Evolutionary conservation across 768 basidiomycete species (phyloP), one percentile per base, ranked within the genome.

Genomic region (Sistotremastrum suecicum): DNA sequence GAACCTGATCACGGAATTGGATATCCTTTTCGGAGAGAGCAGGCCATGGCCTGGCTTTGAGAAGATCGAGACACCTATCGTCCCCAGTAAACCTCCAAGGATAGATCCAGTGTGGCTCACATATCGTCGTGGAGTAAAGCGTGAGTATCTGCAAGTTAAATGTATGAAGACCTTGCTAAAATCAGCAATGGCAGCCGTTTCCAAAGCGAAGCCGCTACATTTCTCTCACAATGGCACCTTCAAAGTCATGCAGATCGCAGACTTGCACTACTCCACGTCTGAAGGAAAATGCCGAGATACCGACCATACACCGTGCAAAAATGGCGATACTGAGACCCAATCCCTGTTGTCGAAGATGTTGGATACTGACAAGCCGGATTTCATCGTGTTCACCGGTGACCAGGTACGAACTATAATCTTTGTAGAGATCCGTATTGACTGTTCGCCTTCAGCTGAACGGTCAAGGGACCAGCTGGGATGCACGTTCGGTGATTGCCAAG

Each of bases 321-420:
- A 68, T 36, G 84, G 89, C 2, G 94, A 98, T 58, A 77, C 80
- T 50, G 70, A 84, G 50, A 90, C 90, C 0, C 70, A 68, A n/a
- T 68, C 76, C 2, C 74, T 97, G 42, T 64, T 99, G 37, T 74
- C 68, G 5, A 72, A 63, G 36, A 71, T 78, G 20, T 71, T 99
- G 28, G 84, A 87, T 43, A 60, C 66, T 9, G 89, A 94, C 63
- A 79, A 83, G 54, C 94, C 94, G 0, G 88, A 92, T 58, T 60
- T 99, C 7, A 83, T 97, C 41, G 81, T 99, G 5, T 91, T 98
- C 55, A 79, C 75, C 0, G 94, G 94, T 0, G 94, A 98, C 61
- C 89, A 92, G 60, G 20, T 20, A 20, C 1, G 20, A 20, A n/a
- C n/a, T n/a, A n/a, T n/a, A n/a, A n/a, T n/a, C n/a, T 20, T 20